phyloP scores from a whole-genome alignment of 306 rosid genomes.

The Phaseolus lunatus region DNA sequence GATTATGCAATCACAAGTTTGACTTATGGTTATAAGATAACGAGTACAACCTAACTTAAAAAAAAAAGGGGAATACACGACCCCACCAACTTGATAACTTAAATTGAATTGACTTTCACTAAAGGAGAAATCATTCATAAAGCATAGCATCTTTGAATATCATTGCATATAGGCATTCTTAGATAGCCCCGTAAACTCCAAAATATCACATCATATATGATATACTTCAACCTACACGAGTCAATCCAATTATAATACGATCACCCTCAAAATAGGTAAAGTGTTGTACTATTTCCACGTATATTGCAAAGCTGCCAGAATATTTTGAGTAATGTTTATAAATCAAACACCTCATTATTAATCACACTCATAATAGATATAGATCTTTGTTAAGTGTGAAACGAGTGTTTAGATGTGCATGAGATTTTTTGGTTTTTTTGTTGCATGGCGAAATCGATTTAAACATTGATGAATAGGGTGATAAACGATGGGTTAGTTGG shows the following conservation, averaged over 20 bases:
- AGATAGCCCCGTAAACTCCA: conserved; percentile 21
- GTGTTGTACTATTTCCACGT: neutral
- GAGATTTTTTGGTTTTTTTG: neutral
- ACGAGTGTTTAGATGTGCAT: neutral
- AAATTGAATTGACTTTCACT: conserved; percentile 45
- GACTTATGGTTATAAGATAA: neutral
- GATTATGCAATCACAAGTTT: too few species aligned
- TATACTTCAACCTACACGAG: neutral
- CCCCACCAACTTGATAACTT: conserved; percentile 9
- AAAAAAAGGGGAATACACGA: neutral
- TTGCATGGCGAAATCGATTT: neutral
- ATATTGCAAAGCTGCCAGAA: neutral
- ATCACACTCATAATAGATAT: too few species aligned
- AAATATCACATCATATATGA: neutral
- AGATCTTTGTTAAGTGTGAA: too few species aligned
- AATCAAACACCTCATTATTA: too few species aligned
- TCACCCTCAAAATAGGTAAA: neutral
- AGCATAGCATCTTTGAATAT: conserved; percentile 55
- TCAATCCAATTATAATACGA: neutral
- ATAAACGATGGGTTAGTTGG: neutral
- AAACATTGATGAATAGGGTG: neutral
- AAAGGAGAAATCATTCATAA: conserved; percentile 42
- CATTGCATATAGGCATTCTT: conserved; percentile 7
- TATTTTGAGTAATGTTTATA: neutral
- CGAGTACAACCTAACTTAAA: neutral